Conservation (phyloP, 306 rosid species). For the Cicer arietinum region DNA sequence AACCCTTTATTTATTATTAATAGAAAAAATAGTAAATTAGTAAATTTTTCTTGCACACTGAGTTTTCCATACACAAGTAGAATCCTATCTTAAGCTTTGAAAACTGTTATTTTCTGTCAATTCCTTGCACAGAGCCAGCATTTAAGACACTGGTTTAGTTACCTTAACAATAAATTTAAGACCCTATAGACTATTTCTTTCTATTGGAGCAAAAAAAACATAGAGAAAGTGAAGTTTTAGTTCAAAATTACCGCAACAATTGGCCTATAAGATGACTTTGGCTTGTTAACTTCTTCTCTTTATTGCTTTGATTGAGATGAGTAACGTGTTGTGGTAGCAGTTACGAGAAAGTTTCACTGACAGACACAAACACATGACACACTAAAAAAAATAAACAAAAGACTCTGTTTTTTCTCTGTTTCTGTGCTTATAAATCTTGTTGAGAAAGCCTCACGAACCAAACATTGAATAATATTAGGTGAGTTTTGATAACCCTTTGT, state of each 20-base stretch:
- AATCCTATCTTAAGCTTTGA: conserved; percentile 35
- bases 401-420: conserved; percentile 40
- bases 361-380: conserved; percentile 36
- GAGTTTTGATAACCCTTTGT: conserved; percentile 2
- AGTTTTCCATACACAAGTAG: conserved; percentile 6
- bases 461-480: conserved; percentile 40
- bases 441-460: conserved; percentile 36
- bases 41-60: conserved; percentile 36
- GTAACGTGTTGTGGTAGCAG: conserved; percentile 30
- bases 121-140: conserved; percentile 44
- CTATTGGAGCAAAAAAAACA: conserved; percentile 15
- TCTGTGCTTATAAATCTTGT: conserved; percentile 37
- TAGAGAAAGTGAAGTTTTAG: neutral
- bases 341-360: conserved; percentile 41
- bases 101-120: conserved; percentile 38
- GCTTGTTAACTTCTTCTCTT: conserved; percentile 22
- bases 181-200: neutral
- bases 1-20: conserved; percentile 23
- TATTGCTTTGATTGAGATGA: conserved; percentile 27
- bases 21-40: too few species aligned
- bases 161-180: conserved; percentile 27
- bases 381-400: neutral
- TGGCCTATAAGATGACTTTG: conserved; percentile 48
- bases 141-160: conserved; percentile 37
- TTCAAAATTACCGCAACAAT: conserved; percentile 17